Evolutionary conservation across 75 land plant genomes (phyloP).

Genomic region (Ceratopteris richardii): DNA sequence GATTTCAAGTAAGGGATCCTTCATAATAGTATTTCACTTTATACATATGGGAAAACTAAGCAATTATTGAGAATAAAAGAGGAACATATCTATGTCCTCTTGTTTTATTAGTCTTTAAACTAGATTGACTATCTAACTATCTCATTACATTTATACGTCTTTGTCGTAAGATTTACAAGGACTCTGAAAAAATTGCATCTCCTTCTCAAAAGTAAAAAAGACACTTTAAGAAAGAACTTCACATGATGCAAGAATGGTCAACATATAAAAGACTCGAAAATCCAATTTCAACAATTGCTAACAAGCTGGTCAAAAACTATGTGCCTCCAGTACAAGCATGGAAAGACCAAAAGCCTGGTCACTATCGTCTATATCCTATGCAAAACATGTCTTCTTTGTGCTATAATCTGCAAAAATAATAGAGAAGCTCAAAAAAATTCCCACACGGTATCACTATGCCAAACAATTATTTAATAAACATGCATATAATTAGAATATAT

Average conservation of each 20-base stretch:
- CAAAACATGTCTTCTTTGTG: slow-evolving; percentile 75
- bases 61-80: slow-evolving; percentile 73
- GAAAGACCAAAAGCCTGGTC: slow-evolving; percentile 88
- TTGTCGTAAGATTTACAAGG: slow-evolving; percentile 83
- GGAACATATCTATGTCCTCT: slow-evolving; percentile 75
- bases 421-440: background rate
- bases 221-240: background rate
- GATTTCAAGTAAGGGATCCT: slow-evolving; percentile 88
- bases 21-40: too few species aligned
- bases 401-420: slow-evolving; percentile 61
- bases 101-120: slow-evolving; percentile 33
- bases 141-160: slow-evolving; percentile 35
- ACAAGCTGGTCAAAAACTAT: slow-evolving; percentile 83
- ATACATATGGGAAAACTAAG: background rate
- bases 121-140: slow-evolving; percentile 11
- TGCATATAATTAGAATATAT: too few species aligned
- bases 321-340: slow-evolving; percentile 88
- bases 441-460: too few species aligned
- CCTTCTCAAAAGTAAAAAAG: slow-evolving; percentile 3
- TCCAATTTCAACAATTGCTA: background rate
- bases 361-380: slow-evolving; percentile 83
- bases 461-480: too few species aligned
- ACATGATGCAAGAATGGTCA: too few species aligned
- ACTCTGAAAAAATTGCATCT: slow-evolving; percentile 98
- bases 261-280: too few species aligned